Percentiles rank a stretch among this genome's conserved stretches.
These are phyloP conservation scores for Cladosporium colombiae DNA, from an alignment of 2,329 filamentous ascomycete genomes.

Conservation along the genomic window DNA sequence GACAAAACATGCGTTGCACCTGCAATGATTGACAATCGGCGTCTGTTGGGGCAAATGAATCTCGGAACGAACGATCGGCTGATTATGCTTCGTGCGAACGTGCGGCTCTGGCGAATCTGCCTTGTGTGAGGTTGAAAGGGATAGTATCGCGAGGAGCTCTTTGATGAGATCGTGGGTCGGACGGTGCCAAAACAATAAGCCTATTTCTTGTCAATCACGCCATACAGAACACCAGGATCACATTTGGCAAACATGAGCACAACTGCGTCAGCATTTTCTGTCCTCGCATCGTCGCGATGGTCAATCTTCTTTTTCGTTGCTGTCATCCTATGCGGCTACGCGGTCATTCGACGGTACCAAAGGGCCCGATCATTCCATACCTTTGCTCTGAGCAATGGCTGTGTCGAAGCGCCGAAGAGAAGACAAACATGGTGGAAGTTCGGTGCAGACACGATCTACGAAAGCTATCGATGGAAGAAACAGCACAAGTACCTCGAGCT, in stretches of 20 bases:
- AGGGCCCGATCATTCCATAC: not conserved
- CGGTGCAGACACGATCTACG: conserved; percentile 3
- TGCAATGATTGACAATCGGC: not conserved
- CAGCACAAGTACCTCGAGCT: conserved; percentile 8
- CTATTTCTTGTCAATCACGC: not conserved
- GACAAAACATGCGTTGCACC: not conserved
- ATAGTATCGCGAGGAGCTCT: not conserved
- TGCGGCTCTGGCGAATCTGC: not conserved
- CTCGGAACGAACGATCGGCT: not conserved
- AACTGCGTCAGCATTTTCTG: not conserved
- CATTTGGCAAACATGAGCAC: not conserved
- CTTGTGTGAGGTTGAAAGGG: not conserved
- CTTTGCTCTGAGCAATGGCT: not conserved
- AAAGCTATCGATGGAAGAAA: conserved; percentile 13
- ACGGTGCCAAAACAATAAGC: not conserved
- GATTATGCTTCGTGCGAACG: not conserved
- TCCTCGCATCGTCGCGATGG: not conserved
- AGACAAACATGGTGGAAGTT: conserved; percentile 13
- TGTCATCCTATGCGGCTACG: no score
- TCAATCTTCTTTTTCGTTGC: no score
- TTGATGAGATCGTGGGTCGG: not conserved
- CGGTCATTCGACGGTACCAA: not conserved
- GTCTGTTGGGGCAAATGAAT: not conserved
- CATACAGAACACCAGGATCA: not conserved
- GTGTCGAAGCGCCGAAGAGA: not conserved